Evolutionary conservation across 352 stramenopile species (phyloP).

Genomic region (Pythium coloratum): DNA sequence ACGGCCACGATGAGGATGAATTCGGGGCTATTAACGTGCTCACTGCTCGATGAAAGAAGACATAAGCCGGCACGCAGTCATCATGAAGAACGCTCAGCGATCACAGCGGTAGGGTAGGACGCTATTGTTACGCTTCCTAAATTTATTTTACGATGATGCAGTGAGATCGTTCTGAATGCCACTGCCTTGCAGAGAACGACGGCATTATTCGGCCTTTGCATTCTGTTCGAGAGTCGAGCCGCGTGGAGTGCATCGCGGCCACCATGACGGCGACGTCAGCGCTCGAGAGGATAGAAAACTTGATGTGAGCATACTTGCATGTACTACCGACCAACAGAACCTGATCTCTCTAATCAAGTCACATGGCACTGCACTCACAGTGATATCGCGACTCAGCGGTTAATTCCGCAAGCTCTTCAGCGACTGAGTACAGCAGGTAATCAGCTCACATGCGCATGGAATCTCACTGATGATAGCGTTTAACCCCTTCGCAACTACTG

Average conservation of each 20-base stretch:
- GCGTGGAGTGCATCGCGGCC: not conserved
- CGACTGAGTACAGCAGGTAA: not conserved
- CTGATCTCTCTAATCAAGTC: not conserved
- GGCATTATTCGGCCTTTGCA: not conserved
- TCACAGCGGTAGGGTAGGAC: not conserved
- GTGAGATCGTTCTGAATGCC: not conserved
- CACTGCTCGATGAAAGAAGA: conserved; percentile 10
- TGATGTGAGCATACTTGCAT: conserved; percentile 40
- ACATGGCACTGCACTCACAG: not conserved
- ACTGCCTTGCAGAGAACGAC: not conserved
- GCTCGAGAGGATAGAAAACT: conserved; percentile 47
- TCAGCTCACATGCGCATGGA: not conserved
- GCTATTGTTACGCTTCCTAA: not conserved
- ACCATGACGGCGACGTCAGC: conserved; percentile 42
- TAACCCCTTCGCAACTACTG: not conserved
- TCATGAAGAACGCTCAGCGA: not conserved
- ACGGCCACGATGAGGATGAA: conserved; percentile 26
- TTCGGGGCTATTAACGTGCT: conserved; percentile 30
- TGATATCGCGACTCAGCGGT: not conserved
- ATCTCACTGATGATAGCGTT: not conserved
- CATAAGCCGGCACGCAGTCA: not conserved
- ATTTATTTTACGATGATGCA: not conserved
- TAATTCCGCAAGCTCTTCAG: conserved; percentile 7
- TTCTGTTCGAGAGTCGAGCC: not conserved
- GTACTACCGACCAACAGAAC: not conserved